Evolutionary conservation across 257 asterid genomes (phyloP), one percentile per base, ranked within the genome.

Genomic region (Echium plantagineum): DNA sequence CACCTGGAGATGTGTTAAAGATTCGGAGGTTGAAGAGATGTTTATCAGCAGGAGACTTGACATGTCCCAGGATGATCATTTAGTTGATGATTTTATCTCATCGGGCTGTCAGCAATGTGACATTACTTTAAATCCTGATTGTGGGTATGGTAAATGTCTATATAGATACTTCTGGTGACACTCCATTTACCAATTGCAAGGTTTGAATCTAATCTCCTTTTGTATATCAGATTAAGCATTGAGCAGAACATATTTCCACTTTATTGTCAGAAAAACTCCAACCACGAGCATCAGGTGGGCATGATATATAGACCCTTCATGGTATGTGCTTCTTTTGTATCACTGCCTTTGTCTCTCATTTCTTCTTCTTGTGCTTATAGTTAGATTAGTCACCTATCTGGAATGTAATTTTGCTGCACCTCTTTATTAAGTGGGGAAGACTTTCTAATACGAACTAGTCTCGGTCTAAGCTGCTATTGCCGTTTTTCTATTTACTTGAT

Each of bases 21-120:
- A 86, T 69, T 70, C 60, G 48, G 89, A 81, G 21, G 74, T 74
- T 21, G 91, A 77, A 63, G 80, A 81, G 71, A 83, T 83, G 85
- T 86, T 86, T 67, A 64, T 86, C 55, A 79, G 91, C 72, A 74
- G 86, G 70, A 77, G 91, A 68, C 68, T 86, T 3, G 63, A 66
- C 15, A 61, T 35, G 32, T 63, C 54, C 9, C 77, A 71, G 54
- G 81, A 77, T 52, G 66, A 65, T 61, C 48, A 59, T 49, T 71
- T 86, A 77, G 82, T 69, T 60, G 88, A 83, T 6, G 90, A 85
- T 77, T 74, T 83, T 61, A 75, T 83, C 63, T 73, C 79, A 42
- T 65, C 62, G 55, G 95, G 95, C 66, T 86, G 95, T 71, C 77
- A 76, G 69, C 65, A 70, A 19, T 86, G 95, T 64, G 85, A 88